Evolutionary conservation across 2,329 filamentous ascomycete genomes (phyloP), one percentile per base, ranked within the genome.

Genomic region (Arthrobotrys iridis): DNA sequence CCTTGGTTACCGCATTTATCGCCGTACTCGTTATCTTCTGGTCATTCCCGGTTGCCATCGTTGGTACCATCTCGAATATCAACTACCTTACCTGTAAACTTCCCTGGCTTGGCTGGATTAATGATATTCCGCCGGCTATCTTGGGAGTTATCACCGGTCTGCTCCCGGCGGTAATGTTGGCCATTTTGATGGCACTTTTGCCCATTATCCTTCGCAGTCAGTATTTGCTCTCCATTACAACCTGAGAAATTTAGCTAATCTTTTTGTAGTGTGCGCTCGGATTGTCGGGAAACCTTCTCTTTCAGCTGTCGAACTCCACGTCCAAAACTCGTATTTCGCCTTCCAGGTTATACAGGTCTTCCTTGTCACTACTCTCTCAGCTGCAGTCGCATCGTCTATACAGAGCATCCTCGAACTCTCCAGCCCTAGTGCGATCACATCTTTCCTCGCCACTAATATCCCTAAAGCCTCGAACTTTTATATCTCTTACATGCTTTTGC

Each of bases 271-370:
- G 81, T 75, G 71, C 24, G 93, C 93, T 77, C 93, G 89, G 81
- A 82, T 91, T 35, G 87, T 91, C 46, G 95, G 95, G 65, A 91
- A 91, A 76, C 92, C 93, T 0, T 95, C 92, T 0, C 82, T 88
- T 4, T 90, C 93, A 0, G 87, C 90, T 8, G 89, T 96, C 13
- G 95, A 99, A 82, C 85, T 98, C 6, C 93, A 93, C 71, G 93
- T 92, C 0, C 93, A 98, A 81, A 95, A 93, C 80, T 91, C 89
- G 78, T 98, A 96, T 85, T 99, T 97, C 80, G 88, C 87, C 48
- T 96, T 96, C 84, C 92, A 95, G 82, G 88, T 98, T 45, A 86
- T 97, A 18, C 93, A 98, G 81, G 92, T 97, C 46, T 98, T 98
- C 84, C 84, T 98, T 68, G 88, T 98, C 55, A 89, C 92, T 0